Evolutionary conservation across 805 yeast species (phyloP).

Genomic region (Millerozyma acaciae): DNA sequence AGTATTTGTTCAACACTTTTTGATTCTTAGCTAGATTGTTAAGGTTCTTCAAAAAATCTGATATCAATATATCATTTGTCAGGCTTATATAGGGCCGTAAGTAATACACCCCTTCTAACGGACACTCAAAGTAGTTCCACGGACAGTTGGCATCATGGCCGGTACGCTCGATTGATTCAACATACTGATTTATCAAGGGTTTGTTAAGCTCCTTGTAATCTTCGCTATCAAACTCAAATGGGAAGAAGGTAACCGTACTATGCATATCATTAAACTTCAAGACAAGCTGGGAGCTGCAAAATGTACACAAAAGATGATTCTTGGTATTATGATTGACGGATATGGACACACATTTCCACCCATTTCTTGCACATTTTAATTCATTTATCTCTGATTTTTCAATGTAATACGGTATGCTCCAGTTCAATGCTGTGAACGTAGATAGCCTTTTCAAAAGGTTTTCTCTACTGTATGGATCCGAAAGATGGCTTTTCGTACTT

Average conservation of each 20-base stretch:
- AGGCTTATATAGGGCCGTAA: slow-evolving; percentile 26
- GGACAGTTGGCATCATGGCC: slow-evolving; percentile 33
- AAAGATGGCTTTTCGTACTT: slow-evolving; percentile 15
- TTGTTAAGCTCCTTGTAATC: slow-evolving; percentile 23
- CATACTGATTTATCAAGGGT: slow-evolving; percentile 21
- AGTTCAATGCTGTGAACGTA: slow-evolving; percentile 44
- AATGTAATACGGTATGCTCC: slow-evolving; percentile 32
- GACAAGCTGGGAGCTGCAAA: slow-evolving; percentile 26
- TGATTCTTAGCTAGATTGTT: slow-evolving; percentile 25
- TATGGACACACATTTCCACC: slow-evolving; percentile 48
- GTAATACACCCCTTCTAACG: slow-evolving; percentile 31
- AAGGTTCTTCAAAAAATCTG: slow-evolving; percentile 25
- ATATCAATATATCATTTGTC: slow-evolving; percentile 26
- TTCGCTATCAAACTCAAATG: slow-evolving; percentile 15
- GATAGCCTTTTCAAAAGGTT: slow-evolving; percentile 37
- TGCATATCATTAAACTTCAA: slow-evolving; percentile 23
- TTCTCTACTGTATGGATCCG: slow-evolving; percentile 36
- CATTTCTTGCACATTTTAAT: slow-evolving; percentile 46
- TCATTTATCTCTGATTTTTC: slow-evolving; percentile 32
- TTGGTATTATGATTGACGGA: slow-evolving; percentile 17
- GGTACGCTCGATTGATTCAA: slow-evolving; percentile 16
- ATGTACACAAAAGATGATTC: slow-evolving; percentile 32
- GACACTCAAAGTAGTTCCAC: slow-evolving; percentile 35
- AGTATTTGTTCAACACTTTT: slow-evolving; percentile 12
- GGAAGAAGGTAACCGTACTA: slow-evolving; percentile 3